Conservation (phyloP, 2,329 filamentous ascomycete species). For the Leptodontidium sp. region DNA sequence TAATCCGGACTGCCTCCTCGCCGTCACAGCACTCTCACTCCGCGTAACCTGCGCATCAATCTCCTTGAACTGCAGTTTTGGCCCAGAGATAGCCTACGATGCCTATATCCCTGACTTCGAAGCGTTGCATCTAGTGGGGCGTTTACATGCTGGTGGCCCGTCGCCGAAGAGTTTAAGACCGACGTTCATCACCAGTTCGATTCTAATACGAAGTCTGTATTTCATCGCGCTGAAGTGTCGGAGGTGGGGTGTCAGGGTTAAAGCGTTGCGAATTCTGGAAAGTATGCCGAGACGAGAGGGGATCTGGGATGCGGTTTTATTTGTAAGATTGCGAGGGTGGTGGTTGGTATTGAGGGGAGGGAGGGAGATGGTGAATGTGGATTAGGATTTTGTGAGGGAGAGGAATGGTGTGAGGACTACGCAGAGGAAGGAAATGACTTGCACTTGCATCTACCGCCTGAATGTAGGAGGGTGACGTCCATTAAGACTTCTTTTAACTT, state of each 20-base stretch:
- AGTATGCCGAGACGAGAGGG: constrained; percentile 4
- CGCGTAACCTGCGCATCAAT: background rate
- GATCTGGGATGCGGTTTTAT: constrained; percentile 10
- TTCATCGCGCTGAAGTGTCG: constrained; percentile 6
- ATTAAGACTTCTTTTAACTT: background rate
- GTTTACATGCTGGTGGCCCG: background rate
- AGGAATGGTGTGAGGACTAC: background rate
- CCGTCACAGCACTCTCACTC: background rate
- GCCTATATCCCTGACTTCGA: background rate
- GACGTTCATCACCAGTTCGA: background rate
- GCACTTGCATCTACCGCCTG: background rate
- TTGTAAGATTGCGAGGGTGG: background rate
- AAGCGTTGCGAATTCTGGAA: background rate
- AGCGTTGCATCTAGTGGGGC: background rate
- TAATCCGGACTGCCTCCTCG: background rate
- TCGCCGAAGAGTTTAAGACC: background rate
- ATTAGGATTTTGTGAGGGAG: no score
- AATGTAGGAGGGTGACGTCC: constrained; percentile 3
- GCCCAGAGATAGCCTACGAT: background rate
- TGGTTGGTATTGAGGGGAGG: background rate
- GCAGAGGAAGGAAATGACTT: background rate
- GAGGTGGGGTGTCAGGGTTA: background rate
- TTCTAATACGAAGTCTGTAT: constrained; percentile 7
- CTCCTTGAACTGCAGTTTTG: background rate
- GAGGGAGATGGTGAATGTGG: background rate